Evolutionary conservation across 805 yeast species (phyloP).

Genomic region (Maudiozyma serrabonitensis): DNA sequence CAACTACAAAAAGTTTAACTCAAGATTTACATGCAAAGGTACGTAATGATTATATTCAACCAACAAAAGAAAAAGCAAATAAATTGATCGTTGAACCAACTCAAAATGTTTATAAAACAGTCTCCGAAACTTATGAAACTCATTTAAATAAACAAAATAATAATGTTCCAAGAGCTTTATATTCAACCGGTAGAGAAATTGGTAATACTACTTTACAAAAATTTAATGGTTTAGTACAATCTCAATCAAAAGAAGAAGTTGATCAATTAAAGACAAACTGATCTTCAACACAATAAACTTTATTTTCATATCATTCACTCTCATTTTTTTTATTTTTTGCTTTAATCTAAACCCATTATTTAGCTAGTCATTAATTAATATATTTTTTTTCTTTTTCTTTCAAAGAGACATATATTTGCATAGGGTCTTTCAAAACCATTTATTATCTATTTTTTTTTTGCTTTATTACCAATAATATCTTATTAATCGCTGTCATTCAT

Average conservation of each 20-base stretch:
- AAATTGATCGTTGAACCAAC: slow-evolving; percentile 18
- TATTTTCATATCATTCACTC: no score
- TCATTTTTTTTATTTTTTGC: no score
- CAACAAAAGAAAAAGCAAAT: slow-evolving; percentile 19
- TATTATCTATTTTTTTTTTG: no score
- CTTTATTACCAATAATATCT: no score
- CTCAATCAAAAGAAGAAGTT: neutral
- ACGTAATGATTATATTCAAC: slow-evolving; percentile 14
- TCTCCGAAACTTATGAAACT: slow-evolving; percentile 20
- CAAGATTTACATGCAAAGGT: slow-evolving; percentile 20
- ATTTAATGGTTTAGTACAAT: slow-evolving; percentile 10
- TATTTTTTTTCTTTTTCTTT: no score
- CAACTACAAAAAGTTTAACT: slow-evolving; percentile 21
- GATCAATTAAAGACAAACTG: slow-evolving; percentile 1
- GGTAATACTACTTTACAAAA: slow-evolving; percentile 23
- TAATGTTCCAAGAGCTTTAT: slow-evolving; percentile 26
- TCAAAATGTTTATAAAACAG: slow-evolving; percentile 20
- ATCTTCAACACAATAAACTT: neutral
- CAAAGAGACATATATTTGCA: no score
- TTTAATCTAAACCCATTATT: no score
- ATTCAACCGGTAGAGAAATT: slow-evolving; percentile 25
- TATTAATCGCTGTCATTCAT: no score
- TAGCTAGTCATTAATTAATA: no score
- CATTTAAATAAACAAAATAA: slow-evolving; percentile 1
- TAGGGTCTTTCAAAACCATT: no score